Percentiles rank a stretch among this genome's conserved stretches.
Conservation (phyloP, 179 eudicot species). For the Heliamphora pulchella region DNA sequence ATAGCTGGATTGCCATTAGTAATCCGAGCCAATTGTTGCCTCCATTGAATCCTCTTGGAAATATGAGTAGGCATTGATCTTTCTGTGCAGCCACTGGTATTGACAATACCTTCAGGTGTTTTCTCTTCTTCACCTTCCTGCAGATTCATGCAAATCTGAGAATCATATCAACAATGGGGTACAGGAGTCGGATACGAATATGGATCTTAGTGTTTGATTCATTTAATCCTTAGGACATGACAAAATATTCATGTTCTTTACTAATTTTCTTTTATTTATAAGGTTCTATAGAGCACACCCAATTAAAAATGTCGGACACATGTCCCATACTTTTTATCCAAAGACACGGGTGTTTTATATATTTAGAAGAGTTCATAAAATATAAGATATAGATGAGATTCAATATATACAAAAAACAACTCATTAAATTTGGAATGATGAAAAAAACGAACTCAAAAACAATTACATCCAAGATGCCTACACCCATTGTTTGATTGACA, state of each 20-base stretch:
- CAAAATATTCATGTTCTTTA: too few species aligned
- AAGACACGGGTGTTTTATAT: too few species aligned
- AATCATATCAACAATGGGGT: too few species aligned
- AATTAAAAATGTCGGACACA: too few species aligned
- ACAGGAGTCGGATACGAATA: too few species aligned
- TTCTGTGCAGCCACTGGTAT: background rate
- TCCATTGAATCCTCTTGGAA: background rate
- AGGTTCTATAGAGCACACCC: too few species aligned
- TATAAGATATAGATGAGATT: background rate
- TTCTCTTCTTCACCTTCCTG: conserved; percentile 5
- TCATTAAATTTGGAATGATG: background rate
- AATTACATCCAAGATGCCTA: background rate
- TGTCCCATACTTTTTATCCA: too few species aligned
- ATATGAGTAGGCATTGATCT: background rate
- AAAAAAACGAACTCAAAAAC: background rate
- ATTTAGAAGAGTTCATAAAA: background rate
- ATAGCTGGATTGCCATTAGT: background rate
- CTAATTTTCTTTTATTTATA: too few species aligned
- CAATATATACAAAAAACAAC: background rate
- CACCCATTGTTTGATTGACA: background rate
- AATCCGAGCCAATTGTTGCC: background rate
- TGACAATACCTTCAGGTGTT: conserved; percentile 5
- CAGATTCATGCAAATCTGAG: background rate
- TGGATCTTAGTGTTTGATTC: too few species aligned
- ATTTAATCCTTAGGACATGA: too few species aligned